Conservation (phyloP, 805 yeast species). For the Metschnikowia reukaufii region DNA sequence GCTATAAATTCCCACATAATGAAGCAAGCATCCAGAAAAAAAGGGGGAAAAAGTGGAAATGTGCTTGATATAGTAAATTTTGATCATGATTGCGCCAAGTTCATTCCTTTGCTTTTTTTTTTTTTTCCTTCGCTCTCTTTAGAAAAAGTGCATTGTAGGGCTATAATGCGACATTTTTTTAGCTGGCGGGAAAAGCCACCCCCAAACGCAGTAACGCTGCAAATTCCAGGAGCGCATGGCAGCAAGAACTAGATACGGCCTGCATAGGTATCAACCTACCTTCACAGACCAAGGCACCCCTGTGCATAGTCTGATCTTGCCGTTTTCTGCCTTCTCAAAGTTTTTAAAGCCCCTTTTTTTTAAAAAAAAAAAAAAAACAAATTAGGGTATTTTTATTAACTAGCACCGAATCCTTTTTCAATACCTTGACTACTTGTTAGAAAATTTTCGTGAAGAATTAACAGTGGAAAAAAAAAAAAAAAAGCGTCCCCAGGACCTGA, state of each 20-base stretch:
- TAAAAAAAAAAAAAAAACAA: no score
- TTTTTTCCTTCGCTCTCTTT: background rate
- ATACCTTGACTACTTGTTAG: no score
- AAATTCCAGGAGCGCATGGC: slow-evolving; percentile 2
- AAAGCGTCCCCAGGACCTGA: no score
- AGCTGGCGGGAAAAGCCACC: background rate
- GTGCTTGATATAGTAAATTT: background rate
- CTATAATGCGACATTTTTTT: slow-evolving; percentile 1
- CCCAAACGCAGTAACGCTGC: slow-evolving; percentile 5
- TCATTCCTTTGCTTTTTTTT: background rate
- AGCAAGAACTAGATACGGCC: slow-evolving; percentile 2
- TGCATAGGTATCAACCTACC: slow-evolving; percentile 1
- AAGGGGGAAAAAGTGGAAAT: no score
- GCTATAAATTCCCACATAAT: no score
- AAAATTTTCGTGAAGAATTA: no score
- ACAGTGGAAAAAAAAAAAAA: no score
- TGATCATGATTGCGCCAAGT: background rate
- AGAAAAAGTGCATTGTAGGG: background rate
- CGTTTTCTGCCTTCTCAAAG: no score
- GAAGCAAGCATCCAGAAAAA: no score
- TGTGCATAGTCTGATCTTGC: background rate
- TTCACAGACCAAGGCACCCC: background rate
- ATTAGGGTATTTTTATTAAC: no score
- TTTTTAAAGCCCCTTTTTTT: no score
- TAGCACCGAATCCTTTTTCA: no score